These are phyloP conservation scores for Colletotrichum sp. DNA, from an alignment of 2,329 filamentous ascomycete species.

Conservation along the genomic window DNA sequence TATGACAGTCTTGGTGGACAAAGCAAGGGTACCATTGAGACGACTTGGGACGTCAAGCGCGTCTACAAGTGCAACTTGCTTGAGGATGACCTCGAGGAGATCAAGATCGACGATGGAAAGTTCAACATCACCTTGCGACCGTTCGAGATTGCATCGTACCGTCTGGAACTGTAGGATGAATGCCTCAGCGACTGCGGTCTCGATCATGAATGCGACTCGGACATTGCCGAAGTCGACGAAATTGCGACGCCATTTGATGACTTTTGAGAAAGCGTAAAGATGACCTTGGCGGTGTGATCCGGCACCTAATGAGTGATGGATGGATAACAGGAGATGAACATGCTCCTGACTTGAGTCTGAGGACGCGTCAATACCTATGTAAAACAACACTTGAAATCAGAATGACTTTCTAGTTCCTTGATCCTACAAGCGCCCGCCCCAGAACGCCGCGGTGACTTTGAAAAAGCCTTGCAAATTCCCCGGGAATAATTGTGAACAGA, in stretches of 20 bases:
- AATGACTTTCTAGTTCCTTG: constrained; percentile 6
- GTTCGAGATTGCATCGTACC: constrained; percentile 86
- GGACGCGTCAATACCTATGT: constrained; percentile 9
- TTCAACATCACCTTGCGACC: constrained; percentile 72
- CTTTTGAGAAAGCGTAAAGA: neutral
- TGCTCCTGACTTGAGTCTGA: neutral
- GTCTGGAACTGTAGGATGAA: constrained; percentile 57
- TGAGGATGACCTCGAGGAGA: constrained; percentile 81
- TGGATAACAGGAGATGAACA: neutral
- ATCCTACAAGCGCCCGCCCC: constrained; percentile 8
- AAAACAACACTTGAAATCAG: neutral
- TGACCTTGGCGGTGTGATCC: neutral
- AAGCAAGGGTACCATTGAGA: constrained; percentile 72
- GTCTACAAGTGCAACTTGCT: constrained; percentile 86
- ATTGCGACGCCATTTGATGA: neutral
- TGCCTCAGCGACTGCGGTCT: constrained; percentile 14
- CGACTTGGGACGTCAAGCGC: constrained; percentile 73
- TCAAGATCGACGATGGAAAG: constrained; percentile 54
- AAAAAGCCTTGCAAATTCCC: constrained; percentile 6
- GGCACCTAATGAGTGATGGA: neutral
- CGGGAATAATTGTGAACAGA: constrained; percentile 2
- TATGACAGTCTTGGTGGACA: constrained; percentile 90
- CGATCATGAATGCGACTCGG: neutral
- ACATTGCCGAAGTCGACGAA: neutral
- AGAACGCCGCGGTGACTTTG: constrained; percentile 8